phyloP scores from a whole-genome alignment of 768 basidiomycete genomes.

The Serendipita sp. region DNA sequence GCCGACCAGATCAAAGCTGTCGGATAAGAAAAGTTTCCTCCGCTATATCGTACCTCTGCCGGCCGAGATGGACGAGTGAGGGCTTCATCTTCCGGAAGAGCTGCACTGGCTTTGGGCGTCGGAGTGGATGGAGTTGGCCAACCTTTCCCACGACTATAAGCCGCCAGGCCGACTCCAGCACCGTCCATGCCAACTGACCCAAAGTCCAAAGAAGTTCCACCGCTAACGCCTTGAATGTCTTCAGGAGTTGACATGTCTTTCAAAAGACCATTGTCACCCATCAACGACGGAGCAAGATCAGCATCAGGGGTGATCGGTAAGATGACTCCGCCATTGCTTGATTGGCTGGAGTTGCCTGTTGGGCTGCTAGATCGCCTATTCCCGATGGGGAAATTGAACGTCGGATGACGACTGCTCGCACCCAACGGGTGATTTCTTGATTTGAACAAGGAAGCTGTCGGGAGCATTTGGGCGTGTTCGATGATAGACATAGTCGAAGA shows the following conservation, averaged over 20 bases:
- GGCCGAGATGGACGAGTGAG: neutral
- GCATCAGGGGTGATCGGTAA: neutral
- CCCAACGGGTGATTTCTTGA: slow-evolving; percentile 1
- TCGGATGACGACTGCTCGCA: neutral
- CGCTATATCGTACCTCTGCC: slow-evolving; percentile 1
- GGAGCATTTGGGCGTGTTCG: slow-evolving; percentile 4
- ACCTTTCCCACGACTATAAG: neutral
- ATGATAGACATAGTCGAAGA: slow-evolving; percentile 2
- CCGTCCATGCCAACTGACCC: neutral
- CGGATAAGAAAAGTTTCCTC: slow-evolving; percentile 1
- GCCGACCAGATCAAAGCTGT: neutral
- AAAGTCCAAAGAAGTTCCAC: neutral
- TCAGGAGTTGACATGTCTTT: neutral
- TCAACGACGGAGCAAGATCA: neutral
- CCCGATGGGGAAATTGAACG: neutral
- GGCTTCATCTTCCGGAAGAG: neutral
- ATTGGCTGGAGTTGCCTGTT: slow-evolving; percentile 1
- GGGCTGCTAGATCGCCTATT: slow-evolving; percentile 1
- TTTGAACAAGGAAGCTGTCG: neutral
- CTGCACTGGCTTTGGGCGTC: neutral
- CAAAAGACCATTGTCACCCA: neutral
- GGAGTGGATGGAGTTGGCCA: neutral
- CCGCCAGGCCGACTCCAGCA: neutral
- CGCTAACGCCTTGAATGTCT: slow-evolving; percentile 1
- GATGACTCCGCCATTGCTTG: neutral